A percentile compares a stretch with the other conserved stretches of the same genome.
Evolutionary conservation across 176 grass and related monocot genomes (phyloP).

Genomic region (Dendrocalamus sinicus): DNA sequence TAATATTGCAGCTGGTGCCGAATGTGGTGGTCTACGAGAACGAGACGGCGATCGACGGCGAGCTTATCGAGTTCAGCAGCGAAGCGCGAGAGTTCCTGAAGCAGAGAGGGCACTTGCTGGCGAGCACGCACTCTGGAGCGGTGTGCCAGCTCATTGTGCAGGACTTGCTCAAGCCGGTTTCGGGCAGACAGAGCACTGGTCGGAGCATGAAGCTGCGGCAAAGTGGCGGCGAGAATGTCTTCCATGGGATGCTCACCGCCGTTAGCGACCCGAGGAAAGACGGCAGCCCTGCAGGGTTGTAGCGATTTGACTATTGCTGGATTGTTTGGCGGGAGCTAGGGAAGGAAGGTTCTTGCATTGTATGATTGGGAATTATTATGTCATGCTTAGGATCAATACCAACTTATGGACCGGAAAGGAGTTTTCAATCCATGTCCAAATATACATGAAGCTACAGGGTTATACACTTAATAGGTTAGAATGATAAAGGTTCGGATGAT

Average conservation of each 20-base stretch:
- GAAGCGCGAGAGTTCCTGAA: conserved; percentile 58
- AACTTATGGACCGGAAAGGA: too few relatives aligned
- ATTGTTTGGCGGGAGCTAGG: too few relatives aligned
- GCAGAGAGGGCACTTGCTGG: conserved; percentile 55
- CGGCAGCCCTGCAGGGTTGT: conserved; percentile 70
- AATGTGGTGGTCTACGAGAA: conserved; percentile 82
- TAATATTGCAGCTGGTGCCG: conserved; percentile 62
- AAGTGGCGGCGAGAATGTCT: conserved; percentile 20
- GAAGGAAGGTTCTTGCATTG: too few relatives aligned
- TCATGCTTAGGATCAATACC: too few relatives aligned
- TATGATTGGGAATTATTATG: too few relatives aligned
- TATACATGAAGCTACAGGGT: too few relatives aligned
- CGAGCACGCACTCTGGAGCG: conserved; percentile 24
- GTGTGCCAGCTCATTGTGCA: conserved; percentile 88
- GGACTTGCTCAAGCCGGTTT: conserved; percentile 44
- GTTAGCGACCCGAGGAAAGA: conserved; percentile 92
- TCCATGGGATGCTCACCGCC: conserved; percentile 74
- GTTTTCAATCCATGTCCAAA: too few relatives aligned
- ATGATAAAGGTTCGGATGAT: too few relatives aligned
- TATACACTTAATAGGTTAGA: too few relatives aligned
- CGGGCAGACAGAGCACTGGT: too few relatives aligned
- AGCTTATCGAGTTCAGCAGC: conserved; percentile 53
- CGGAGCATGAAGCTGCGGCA: not conserved
- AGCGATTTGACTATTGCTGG: not conserved
- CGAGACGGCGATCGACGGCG: conserved; percentile 59